Evolutionary conservation across 1,284 basidiomycete species (phyloP).

Genomic region (Heliocybe sulcata): DNA sequence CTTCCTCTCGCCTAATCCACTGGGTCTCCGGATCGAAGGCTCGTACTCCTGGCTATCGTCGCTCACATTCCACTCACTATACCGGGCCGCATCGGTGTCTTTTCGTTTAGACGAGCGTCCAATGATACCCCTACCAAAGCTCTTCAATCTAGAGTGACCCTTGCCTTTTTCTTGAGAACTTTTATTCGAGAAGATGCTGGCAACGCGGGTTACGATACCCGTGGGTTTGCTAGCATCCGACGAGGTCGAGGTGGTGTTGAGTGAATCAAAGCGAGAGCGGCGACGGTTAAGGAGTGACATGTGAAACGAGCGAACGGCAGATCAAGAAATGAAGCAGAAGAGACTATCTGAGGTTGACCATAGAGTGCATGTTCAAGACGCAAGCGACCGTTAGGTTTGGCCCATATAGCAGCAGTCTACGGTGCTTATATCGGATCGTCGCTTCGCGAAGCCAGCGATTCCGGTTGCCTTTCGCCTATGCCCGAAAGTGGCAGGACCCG

Average conservation of each 20-base stretch:
- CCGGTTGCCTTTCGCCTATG: too few species aligned
- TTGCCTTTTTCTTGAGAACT: not conserved
- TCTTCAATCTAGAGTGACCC: not conserved
- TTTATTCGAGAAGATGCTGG: not conserved
- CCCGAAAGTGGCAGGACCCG: too few species aligned
- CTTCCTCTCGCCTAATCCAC: not conserved
- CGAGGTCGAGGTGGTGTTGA: not conserved
- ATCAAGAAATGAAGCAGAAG: not conserved
- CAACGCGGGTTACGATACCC: not conserved
- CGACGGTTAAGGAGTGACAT: conserved; percentile 1
- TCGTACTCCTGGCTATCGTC: conserved; percentile 1
- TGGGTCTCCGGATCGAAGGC: not conserved
- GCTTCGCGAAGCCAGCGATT: too few species aligned
- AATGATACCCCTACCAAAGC: not conserved
- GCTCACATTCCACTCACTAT: not conserved
- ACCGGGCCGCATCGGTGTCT: not conserved
- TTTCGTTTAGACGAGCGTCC: not conserved
- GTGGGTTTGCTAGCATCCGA: not conserved
- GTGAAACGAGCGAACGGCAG: not conserved
- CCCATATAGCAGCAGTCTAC: too few species aligned
- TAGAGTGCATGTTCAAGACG: not conserved
- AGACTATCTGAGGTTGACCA: not conserved
- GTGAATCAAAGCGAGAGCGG: not conserved
- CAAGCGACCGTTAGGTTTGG: too few species aligned
- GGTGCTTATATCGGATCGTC: too few species aligned